Conservation (phyloP, 1,139 yeast genomes). For the Saccharomycopsis crataegensis region DNA sequence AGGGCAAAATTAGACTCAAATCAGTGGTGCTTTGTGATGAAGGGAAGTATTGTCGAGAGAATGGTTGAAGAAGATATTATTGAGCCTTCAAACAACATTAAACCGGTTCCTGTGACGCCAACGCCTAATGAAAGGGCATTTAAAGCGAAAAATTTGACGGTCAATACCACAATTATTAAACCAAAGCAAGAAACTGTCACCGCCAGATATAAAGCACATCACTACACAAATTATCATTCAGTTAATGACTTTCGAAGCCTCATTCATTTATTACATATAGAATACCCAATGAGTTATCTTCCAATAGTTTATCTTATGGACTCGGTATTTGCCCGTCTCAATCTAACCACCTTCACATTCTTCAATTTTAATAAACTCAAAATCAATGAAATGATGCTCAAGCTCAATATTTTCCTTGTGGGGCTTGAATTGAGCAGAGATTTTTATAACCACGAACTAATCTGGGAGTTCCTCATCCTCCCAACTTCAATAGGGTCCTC, state of each 20-base stretch:
- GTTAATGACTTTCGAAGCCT: slow-evolving; percentile 35
- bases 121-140: background rate
- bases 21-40: slow-evolving; percentile 24
- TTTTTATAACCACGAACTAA: slow-evolving; percentile 30
- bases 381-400: slow-evolving; percentile 40
- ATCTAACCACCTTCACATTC: slow-evolving; percentile 21
- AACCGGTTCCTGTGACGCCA: no score
- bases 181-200: background rate
- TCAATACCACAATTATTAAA: background rate
- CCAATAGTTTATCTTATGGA: slow-evolving; percentile 33
- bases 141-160: background rate
- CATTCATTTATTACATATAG: slow-evolving; percentile 30
- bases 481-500: slow-evolving; percentile 26
- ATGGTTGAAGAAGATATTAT: background rate
- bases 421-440: slow-evolving; percentile 32
- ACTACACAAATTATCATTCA: slow-evolving; percentile 23
- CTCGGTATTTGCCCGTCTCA: slow-evolving; percentile 22
- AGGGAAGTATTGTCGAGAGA: slow-evolving; percentile 21
- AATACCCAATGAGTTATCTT: slow-evolving; percentile 33
- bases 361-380: slow-evolving; percentile 30
- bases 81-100: background rate
- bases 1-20: slow-evolving; percentile 30
- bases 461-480: slow-evolving; percentile 39
- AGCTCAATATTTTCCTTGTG: slow-evolving; percentile 41
- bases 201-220: slow-evolving; percentile 2